Conservation (phyloP, 345 rosid species). For the Erucastrum elatum region DNA sequence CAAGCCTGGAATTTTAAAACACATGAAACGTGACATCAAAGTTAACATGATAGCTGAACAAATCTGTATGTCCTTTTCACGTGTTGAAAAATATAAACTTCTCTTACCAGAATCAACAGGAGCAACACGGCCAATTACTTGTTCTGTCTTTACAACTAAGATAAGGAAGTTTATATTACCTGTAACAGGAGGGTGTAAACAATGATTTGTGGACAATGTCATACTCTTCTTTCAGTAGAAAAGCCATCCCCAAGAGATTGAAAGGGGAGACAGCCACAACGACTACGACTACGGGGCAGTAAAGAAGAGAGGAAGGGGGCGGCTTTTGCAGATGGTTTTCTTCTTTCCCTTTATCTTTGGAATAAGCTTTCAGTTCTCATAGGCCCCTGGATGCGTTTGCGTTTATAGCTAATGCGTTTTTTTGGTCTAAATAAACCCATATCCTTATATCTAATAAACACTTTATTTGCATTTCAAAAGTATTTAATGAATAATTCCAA, state of each 20-base stretch:
- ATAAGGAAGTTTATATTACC: slow-evolving; percentile 44
- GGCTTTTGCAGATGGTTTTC: no score
- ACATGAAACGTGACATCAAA: background rate
- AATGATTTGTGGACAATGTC: slow-evolving; percentile 85
- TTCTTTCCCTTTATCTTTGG: no score
- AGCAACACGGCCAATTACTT: slow-evolving; percentile 83
- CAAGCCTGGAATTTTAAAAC: slow-evolving; percentile 47
- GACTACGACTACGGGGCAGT: no score
- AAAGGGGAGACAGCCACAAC: no score
- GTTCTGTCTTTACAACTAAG: background rate
- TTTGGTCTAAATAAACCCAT: no score
- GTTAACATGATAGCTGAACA: background rate
- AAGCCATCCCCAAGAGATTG: slow-evolving; percentile 79
- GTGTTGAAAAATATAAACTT: background rate
- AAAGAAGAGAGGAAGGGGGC: no score
- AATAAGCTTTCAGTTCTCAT: no score
- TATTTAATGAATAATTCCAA: no score
- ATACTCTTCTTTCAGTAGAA: slow-evolving; percentile 87
- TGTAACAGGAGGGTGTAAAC: slow-evolving; percentile 91
- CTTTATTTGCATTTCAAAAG: no score
- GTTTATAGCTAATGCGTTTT: no score
- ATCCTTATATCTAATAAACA: no score
- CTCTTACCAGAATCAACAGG: slow-evolving; percentile 86
- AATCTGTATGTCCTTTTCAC: background rate
- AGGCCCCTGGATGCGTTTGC: no score